phyloP scores from a whole-genome alignment of 306 rosid genomes.

The Rubus idaeus region DNA sequence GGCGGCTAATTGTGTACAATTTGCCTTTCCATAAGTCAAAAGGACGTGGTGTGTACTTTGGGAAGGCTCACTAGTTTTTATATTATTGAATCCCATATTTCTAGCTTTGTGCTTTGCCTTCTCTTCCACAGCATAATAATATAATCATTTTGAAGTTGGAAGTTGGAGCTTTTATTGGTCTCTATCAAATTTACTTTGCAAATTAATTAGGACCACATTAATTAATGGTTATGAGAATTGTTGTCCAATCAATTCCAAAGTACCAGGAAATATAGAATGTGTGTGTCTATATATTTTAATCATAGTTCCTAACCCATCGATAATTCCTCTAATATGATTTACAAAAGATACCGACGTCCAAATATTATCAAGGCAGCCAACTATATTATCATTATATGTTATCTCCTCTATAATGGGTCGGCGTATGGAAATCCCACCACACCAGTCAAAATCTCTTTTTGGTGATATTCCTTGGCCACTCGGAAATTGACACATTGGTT shows the following conservation, averaged over 20 bases:
- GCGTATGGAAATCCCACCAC: background rate
- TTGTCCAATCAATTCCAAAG: background rate
- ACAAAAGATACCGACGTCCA: background rate
- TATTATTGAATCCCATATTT: background rate
- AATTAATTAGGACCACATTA: background rate
- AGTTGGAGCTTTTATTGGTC: background rate
- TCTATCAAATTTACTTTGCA: background rate
- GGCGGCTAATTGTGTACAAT: background rate
- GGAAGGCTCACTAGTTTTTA: background rate
- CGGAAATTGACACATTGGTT: background rate
- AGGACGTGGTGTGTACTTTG: background rate
- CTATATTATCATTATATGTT: background rate
- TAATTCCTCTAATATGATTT: background rate
- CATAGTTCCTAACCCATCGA: background rate
- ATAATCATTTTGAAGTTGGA: background rate
- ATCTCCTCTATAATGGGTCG: conserved; percentile 13
- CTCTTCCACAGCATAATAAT: background rate
- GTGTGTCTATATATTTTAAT: background rate
- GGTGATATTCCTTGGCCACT: background rate
- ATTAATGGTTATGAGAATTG: background rate
- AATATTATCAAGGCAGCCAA: background rate
- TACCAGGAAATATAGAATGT: background rate
- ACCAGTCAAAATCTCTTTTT: background rate
- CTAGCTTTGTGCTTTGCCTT: background rate
- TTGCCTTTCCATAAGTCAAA: background rate